These are phyloP conservation scores for Zygosaccharomyces gambellarensis DNA, from an alignment of 805 yeast genomes.

Conservation along the genomic window DNA sequence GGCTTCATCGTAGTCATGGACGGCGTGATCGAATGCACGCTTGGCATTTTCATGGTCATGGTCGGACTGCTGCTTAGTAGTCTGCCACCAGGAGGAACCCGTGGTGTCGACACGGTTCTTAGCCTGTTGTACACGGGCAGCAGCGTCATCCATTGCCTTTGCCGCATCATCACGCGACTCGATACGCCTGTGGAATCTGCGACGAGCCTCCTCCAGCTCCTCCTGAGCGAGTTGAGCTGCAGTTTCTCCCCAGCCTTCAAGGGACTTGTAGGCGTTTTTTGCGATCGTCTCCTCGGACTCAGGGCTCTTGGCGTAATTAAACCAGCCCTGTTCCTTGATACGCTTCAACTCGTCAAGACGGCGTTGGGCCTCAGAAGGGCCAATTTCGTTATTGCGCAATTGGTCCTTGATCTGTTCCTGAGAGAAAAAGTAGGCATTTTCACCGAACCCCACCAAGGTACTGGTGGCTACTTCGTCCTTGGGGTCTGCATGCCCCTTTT, in stretches of 20 bases:
- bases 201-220: conserved; percentile 35
- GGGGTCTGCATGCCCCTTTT: conserved; percentile 1
- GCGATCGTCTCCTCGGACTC: conserved; percentile 35
- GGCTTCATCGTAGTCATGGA: conserved; percentile 30
- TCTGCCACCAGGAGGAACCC: conserved; percentile 36
- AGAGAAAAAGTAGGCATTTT: conserved; percentile 39
- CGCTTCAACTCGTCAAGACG: conserved; percentile 34
- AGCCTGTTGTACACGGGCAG: conserved; percentile 32
- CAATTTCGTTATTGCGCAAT: conserved; percentile 18
- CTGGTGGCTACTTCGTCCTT: conserved; percentile 33
- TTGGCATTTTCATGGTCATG: conserved; percentile 34
- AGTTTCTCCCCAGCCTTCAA: conserved; percentile 45
- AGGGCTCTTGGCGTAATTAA: conserved; percentile 20
- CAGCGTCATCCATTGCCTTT: conserved; percentile 35
- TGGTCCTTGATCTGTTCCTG: conserved; percentile 34
- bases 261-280: conserved; percentile 33
- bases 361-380: conserved; percentile 33
- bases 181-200: conserved; percentile 36
- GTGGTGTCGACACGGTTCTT: conserved; percentile 34
- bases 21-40: conserved; percentile 29
- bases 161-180: conserved; percentile 34
- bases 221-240: conserved; percentile 43
- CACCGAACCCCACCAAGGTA: conserved; percentile 45
- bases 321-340: conserved; percentile 36
- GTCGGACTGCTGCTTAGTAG: conserved; percentile 37